A percentile compares a stretch with the other conserved stretches of the same genome.
Conservation (phyloP, 257 asterid genomes). For the Euphrasia confusa region DNA sequence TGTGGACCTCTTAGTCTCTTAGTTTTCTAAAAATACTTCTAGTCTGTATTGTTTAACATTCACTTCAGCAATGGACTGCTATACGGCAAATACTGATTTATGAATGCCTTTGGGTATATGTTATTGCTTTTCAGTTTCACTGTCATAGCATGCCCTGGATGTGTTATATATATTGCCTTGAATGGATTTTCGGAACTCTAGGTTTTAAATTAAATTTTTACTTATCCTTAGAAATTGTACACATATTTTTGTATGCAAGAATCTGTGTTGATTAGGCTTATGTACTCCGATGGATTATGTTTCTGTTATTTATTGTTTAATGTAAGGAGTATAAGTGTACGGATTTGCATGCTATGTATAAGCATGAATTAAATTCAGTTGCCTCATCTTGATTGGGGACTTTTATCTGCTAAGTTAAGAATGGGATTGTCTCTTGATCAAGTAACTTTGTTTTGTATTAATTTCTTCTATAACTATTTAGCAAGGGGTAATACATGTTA, state of each 20-base stretch:
- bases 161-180: constrained; percentile 9
- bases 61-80: neutral
- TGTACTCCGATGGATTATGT: neutral
- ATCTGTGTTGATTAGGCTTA: constrained; percentile 1
- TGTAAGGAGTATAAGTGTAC: neutral
- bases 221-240: neutral
- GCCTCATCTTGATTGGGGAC: neutral
- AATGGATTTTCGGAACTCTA: constrained; percentile 5
- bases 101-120: neutral
- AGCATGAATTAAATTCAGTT: neutral
- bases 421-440: neutral
- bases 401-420: constrained; percentile 4
- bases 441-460: neutral
- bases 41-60: neutral
- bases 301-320: constrained; percentile 1
- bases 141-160: constrained; percentile 8
- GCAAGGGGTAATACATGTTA: constrained; percentile 3
- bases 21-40: neutral
- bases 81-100: too few species aligned
- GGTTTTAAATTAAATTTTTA: neutral
- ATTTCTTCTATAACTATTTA: constrained; percentile 11
- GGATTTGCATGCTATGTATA: neutral
- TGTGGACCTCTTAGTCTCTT: neutral
- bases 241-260: constrained; percentile 2
- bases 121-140: constrained; percentile 15